Evolutionary conservation across 306 rosid species (phyloP).

Genomic region (Adenanthera pavonina): DNA sequence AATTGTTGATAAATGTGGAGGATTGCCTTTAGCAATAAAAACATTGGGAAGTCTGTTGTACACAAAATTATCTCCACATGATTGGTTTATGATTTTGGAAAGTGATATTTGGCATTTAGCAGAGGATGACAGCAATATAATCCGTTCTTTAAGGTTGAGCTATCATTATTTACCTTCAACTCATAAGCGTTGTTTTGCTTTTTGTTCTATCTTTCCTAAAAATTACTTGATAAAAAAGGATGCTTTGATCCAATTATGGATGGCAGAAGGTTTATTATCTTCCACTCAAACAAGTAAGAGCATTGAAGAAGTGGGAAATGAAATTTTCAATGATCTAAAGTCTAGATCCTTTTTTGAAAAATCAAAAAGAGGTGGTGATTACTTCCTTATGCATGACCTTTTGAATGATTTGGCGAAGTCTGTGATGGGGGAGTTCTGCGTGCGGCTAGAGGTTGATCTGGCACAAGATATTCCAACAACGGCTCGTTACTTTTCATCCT

Average conservation of each 20-base stretch:
- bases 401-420: too few relatives aligned
- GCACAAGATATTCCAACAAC: too few relatives aligned
- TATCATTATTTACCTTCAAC: constrained; percentile 3
- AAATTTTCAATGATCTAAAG: constrained; percentile 22
- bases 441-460: too few relatives aligned
- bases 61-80: background rate
- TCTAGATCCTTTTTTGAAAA: background rate
- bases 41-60: background rate
- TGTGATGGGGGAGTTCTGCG: too few relatives aligned
- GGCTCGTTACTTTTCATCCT: too few relatives aligned
- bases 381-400: too few relatives aligned
- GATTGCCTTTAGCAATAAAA: constrained; percentile 12
- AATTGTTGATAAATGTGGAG: background rate
- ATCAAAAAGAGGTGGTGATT: background rate
- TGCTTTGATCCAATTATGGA: background rate
- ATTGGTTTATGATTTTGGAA: background rate
- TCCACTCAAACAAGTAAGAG: background rate
- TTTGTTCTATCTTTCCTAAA: constrained; percentile 2
- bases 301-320: background rate
- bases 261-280: constrained; percentile 14
- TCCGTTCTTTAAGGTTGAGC: constrained; percentile 3
- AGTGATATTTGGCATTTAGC: constrained; percentile 14
- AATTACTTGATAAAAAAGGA: background rate
- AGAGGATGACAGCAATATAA: background rate
- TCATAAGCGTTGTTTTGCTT: background rate